A percentile compares a stretch with the other conserved stretches of the same genome.
phyloP scores from a whole-genome alignment of 1,284 basidiomycete genomes.

The Ustilago lituana region DNA sequence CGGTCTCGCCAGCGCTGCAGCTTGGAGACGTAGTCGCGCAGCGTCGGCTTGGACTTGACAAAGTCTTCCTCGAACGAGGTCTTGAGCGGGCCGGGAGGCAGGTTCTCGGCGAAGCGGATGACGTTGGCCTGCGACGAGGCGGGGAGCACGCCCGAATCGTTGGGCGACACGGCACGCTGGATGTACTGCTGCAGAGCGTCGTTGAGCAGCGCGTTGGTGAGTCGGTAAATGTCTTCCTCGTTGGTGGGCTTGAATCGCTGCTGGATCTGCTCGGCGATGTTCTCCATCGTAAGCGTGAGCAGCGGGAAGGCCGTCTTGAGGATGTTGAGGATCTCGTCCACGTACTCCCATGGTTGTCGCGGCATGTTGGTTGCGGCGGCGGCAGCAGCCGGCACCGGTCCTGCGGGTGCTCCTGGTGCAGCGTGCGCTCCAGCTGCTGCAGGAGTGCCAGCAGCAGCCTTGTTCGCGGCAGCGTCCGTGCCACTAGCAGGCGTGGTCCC shows the following conservation, averaged over 20 bases:
- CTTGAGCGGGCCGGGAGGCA: slow-evolving; percentile 68
- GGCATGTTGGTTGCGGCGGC: slow-evolving; percentile 46
- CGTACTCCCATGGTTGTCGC: slow-evolving; percentile 84
- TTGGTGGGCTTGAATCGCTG: slow-evolving; percentile 88
- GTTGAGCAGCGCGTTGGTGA: slow-evolving; percentile 83
- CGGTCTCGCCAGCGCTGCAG: slow-evolving; percentile 93
- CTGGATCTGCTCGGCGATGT: slow-evolving; percentile 94
- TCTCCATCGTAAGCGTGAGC: slow-evolving; percentile 93
- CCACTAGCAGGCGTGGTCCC: slow-evolving; percentile 6
- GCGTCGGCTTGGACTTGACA: slow-evolving; percentile 79
- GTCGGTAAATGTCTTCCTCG: slow-evolving; percentile 95
- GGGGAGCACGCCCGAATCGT: slow-evolving; percentile 80
- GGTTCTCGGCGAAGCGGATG: slow-evolving; percentile 76
- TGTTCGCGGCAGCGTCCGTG: slow-evolving; percentile 5
- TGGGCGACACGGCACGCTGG: slow-evolving; percentile 57
- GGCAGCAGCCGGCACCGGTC: slow-evolving; percentile 22
- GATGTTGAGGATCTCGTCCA: slow-evolving; percentile 93
- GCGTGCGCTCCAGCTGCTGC: slow-evolving; percentile 2
- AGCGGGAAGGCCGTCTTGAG: slow-evolving; percentile 97
- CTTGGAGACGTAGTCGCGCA: slow-evolving; percentile 87
- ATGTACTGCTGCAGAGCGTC: slow-evolving; percentile 71
- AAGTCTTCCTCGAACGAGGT: slow-evolving; percentile 93
- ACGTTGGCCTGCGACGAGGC: slow-evolving; percentile 73
- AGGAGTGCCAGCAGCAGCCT: slow-evolving; percentile 9
- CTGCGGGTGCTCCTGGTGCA: slow-evolving; percentile 8